These are phyloP conservation scores for Allomyces macrogynus DNA, from an alignment of 192 early-diverging fungal species.

Conservation along the genomic window DNA sequence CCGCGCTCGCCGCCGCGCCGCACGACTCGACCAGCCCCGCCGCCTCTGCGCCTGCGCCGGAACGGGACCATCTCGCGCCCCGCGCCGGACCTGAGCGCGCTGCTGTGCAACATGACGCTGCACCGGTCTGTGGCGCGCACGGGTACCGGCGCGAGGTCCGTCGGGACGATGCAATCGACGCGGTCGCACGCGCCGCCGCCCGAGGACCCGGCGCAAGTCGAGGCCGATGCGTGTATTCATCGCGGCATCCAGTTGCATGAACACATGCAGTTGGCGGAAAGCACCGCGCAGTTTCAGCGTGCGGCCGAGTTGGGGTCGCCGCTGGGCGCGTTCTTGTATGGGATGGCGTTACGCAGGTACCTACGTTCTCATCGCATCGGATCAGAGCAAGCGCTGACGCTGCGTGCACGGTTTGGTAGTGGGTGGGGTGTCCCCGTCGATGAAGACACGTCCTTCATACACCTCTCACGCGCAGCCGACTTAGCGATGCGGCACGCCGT, in stretches of 20 bases:
- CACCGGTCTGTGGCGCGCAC: too few relatives aligned
- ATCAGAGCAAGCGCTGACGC: too few relatives aligned
- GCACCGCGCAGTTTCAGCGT: not conserved
- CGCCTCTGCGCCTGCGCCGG: too few relatives aligned
- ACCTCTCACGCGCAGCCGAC: not conserved
- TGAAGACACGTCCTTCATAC: not conserved
- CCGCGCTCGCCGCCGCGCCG: too few relatives aligned
- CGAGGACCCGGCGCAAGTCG: not conserved
- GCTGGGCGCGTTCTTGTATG: slow-evolving; percentile 3
- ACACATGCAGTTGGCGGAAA: not conserved
- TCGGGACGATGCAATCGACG: too few relatives aligned
- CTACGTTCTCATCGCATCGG: too few relatives aligned
- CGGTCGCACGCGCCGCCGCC: not conserved
- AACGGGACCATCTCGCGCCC: too few relatives aligned
- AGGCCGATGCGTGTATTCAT: not conserved
- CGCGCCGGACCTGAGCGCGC: too few relatives aligned
- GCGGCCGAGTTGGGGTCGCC: slow-evolving; percentile 1
- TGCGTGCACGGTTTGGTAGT: too few relatives aligned
- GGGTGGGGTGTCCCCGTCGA: slow-evolving; percentile 2
- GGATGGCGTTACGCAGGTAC: not conserved
- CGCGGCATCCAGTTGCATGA: not conserved
- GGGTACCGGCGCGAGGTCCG: too few relatives aligned
- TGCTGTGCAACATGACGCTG: too few relatives aligned
- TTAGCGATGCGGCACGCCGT: not conserved
- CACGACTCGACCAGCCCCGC: too few relatives aligned